Evolutionary conservation across 345 rosid genomes (phyloP), one percentile per base, ranked within the genome.

Genomic region (Linum tenue): DNA sequence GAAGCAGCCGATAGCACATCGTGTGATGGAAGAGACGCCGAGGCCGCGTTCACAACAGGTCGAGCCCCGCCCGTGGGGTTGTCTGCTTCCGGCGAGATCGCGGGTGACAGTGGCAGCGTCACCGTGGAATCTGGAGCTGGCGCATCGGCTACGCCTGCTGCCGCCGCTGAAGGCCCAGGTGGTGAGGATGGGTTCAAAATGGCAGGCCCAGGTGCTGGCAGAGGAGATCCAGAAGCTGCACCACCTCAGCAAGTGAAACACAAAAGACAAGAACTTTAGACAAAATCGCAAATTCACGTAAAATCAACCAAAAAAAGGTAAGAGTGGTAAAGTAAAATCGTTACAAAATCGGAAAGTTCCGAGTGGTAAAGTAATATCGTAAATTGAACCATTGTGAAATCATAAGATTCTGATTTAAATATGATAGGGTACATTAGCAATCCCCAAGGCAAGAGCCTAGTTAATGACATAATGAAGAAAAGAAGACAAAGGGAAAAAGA

Each of bases 191-290:
- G 31, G 31, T 22, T 80, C 59, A 89, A 78, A 70, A 72, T 84
- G 40, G 84, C 37, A 61, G 89, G 85, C 60, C 81, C 79, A 80
- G 95, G 96, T 66, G 95, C 84, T 53, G 96, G 98, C 10, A 92
- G 79, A 72, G 96, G 98, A 41, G 84, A 39, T 17, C 92, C 95
- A 48, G 98, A 67, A 56, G 89, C 98, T 87, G 86, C 77, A 76
- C 75, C 75, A 66, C 31, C 68, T 5, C 31, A 22, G 31, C 31
- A 22, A 22, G 31, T 22, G 31, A 22, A 22, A 22, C 31, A 22
- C 31, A 1, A 0, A 22, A 22, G 31, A 42, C 37, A 69, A 60
- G 0, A 39, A 12, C 67, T 16, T 17, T 43, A 17, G 2, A 22
- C 3, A 16, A 17, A 77, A 37, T 36, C 31, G 31, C 1, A 22